phyloP scores from a whole-genome alignment of 352 stramenopile species.

The Pythium dissimile region DNA sequence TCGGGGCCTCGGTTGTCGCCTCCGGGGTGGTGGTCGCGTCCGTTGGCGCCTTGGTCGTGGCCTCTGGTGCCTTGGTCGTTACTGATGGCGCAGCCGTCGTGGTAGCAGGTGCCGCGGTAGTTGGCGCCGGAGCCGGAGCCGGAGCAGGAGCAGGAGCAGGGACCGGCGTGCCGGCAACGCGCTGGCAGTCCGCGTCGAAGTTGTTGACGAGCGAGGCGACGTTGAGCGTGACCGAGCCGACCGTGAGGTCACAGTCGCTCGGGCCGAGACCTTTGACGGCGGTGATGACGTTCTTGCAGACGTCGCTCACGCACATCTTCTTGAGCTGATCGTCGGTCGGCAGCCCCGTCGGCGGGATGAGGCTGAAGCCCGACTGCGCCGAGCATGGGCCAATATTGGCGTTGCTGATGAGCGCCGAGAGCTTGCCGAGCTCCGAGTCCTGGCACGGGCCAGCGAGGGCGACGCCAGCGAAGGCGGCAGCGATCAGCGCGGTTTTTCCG shows the following conservation, averaged over 20 bases:
- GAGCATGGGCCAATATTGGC: not conserved
- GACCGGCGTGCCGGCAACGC: not conserved
- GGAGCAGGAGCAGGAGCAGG: not conserved
- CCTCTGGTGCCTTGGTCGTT: not conserved
- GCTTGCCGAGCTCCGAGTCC: constrained; percentile 6
- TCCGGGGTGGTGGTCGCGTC: not conserved
- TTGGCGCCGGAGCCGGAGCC: not conserved
- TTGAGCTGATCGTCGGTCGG: constrained; percentile 7
- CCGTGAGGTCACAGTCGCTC: constrained; percentile 13
- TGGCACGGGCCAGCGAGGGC: constrained; percentile 1
- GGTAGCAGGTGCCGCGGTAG: not conserved
- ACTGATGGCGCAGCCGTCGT: not conserved
- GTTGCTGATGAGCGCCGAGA: constrained; percentile 9
- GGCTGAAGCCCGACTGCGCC: constrained; percentile 13
- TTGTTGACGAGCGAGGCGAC: constrained; percentile 5
- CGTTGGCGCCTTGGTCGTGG: not conserved
- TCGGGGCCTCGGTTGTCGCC: not conserved
- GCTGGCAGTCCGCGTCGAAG: constrained; percentile 5
- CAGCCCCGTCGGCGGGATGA: constrained; percentile 17
- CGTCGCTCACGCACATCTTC: constrained; percentile 17
- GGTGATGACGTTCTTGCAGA: constrained; percentile 7
- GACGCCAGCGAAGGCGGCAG: constrained; percentile 6
- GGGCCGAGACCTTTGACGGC: constrained; percentile 3
- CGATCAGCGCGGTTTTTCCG: constrained; percentile 4
- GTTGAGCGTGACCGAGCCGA: constrained; percentile 13